Base-by-base conservation (phyloP, 2,329 filamentous ascomycete genomes). In the Pseudogymnoascus sp. region DNA sequence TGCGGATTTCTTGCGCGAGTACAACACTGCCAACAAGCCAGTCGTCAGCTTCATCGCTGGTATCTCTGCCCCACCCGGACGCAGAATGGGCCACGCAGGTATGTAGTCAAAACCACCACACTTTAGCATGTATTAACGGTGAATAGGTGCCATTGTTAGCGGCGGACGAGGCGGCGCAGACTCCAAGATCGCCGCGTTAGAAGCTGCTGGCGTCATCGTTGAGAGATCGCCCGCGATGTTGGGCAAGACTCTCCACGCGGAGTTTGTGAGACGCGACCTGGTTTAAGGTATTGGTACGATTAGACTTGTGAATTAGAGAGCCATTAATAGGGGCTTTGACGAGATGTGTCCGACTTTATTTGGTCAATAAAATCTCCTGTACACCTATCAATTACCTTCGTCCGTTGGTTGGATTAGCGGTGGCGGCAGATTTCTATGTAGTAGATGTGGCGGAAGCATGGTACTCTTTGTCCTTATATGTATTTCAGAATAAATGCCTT, bases 31-130 rank as follows among this genome's bases (percentile, higher is more conserved):
- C 77, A 89, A 92, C 75, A 99, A 97, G 87, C 95, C 95, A 73
- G 93, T 96, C 65, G 95, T 98, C 72, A 91, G 89, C 79, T 99
- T 99, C 81, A 98, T 98, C 73, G 95, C 95, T 69, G 95, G 95
- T 81, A 98, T 99, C 81, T 96, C 91, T 70, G 95, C 95, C 69
- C 95, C 95, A 63, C 93, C 95, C 35, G 95, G 95, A 75, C 88
- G 95, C 77, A 89, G 95, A 78, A 99, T 98, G 95, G 95, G 95
- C 71, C 95, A 99, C 84, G 95, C 95, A 70, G 95, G 95, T 82
- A 74, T 62, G 77, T 75, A 61, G 56, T 31, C 46, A 61, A n/a
- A 6, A 24, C 12, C 31, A 43, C 14, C 26, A 43, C 2, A 43
- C 5, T 2, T 14, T 14, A 60, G 50, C 22, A 1, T 26, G 33